A percentile compares a stretch with the other conserved stretches of the same genome.
These are phyloP conservation scores for Anisodus acutangulus DNA, from an alignment of 257 asterid species.

Conservation along the genomic window DNA sequence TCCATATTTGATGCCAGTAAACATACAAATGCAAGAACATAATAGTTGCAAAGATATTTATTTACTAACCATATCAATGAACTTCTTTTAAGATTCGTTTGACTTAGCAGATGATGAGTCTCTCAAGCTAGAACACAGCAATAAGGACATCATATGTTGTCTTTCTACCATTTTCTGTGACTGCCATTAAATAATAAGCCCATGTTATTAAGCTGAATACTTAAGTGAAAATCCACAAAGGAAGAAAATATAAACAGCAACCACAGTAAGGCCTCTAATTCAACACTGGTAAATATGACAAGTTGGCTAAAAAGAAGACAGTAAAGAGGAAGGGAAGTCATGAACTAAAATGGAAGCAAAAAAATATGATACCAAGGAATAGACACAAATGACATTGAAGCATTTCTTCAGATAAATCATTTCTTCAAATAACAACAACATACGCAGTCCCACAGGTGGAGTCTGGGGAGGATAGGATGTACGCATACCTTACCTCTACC, in stretches of 20 bases:
- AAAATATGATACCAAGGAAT: background rate
- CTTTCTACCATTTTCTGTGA: conserved; percentile 90
- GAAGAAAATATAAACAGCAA: conserved; percentile 13
- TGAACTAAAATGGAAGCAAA: conserved; percentile 9
- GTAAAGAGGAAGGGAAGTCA: background rate
- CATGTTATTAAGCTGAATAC: conserved; percentile 30
- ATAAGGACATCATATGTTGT: conserved; percentile 77
- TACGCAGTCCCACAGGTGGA: too few relatives aligned
- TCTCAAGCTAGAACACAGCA: conserved; percentile 65
- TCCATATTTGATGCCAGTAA: too few relatives aligned
- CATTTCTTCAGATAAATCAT: too few relatives aligned
- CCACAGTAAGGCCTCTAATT: background rate
- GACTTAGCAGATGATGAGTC: conserved; percentile 51
- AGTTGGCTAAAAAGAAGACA: background rate
- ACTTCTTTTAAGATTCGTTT: conserved; percentile 66
- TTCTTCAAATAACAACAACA: too few relatives aligned
- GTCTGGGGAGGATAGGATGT: too few relatives aligned
- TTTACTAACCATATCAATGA: conserved; percentile 66
- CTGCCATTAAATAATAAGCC: conserved; percentile 44
- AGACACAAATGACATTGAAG: too few relatives aligned
- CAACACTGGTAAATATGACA: background rate
- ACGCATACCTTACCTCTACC: too few relatives aligned
- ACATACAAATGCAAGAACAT: too few relatives aligned
- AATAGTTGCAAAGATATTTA: too few relatives aligned
- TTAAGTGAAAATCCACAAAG: background rate